Evolutionary conservation across 768 basidiomycete genomes (phyloP).

Genomic region (Kwoniella sp.): DNA sequence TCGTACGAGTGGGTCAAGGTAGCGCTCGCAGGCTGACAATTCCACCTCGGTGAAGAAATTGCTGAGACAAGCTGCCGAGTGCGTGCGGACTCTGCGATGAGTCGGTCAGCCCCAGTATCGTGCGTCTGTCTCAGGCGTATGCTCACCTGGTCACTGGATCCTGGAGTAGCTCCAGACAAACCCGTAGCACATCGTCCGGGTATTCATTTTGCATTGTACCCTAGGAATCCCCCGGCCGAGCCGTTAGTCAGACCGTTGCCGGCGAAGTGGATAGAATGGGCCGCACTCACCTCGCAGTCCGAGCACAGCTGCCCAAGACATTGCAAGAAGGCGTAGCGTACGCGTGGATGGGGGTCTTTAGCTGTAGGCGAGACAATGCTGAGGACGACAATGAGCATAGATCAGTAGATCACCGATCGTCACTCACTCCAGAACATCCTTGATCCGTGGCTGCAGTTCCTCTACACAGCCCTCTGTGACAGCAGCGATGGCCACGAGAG

Average conservation of each 20-base stretch:
- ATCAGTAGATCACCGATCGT: not conserved
- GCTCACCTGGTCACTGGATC: constrained; percentile 67
- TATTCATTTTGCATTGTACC: constrained; percentile 71
- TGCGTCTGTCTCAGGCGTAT: not conserved
- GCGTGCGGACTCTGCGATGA: constrained; percentile 66
- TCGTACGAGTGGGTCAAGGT: constrained; percentile 74
- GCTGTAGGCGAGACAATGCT: constrained; percentile 60
- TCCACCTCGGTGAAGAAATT: constrained; percentile 88
- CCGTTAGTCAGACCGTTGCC: not conserved
- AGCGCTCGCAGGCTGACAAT: constrained; percentile 66
- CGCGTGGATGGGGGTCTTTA: constrained; percentile 69
- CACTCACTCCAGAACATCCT: constrained; percentile 72
- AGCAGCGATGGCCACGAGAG: constrained; percentile 77
- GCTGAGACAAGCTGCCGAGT: constrained; percentile 80
- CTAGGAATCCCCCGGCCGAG: constrained; percentile 46
- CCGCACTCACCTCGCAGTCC: constrained; percentile 67
- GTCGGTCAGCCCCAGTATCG: not conserved
- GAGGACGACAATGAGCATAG: not conserved
- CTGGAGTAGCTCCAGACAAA: constrained; percentile 67
- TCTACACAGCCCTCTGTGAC: constrained; percentile 65
- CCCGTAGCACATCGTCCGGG: constrained; percentile 64
- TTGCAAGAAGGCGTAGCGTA: constrained; percentile 73
- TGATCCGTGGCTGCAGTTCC: constrained; percentile 74
- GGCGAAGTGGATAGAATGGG: not conserved
- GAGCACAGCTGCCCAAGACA: constrained; percentile 80